phyloP scores from a whole-genome alignment of 148 eudicot species.

The Arctostaphylos glauca region DNA sequence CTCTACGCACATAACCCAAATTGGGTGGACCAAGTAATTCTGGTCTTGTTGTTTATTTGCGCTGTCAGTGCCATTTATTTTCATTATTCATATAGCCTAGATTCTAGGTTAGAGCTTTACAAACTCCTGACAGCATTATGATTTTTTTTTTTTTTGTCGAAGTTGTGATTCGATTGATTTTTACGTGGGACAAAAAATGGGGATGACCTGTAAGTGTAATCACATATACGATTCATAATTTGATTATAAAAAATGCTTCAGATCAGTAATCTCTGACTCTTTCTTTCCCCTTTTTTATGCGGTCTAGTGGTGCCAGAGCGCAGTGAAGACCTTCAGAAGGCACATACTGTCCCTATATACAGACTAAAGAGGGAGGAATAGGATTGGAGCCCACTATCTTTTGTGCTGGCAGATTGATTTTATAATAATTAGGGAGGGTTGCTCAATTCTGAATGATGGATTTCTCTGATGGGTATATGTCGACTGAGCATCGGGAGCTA shows the following conservation, averaged over 20 bases:
- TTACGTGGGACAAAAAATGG: not conserved
- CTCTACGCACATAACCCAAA: not conserved
- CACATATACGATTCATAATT: not conserved
- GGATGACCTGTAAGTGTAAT: not conserved
- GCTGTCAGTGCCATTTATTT: too few relatives aligned
- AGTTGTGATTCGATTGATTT: not conserved
- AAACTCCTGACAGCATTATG: not conserved
- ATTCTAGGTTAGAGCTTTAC: not conserved
- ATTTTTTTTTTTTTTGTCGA: too few relatives aligned
- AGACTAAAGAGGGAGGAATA: not conserved
- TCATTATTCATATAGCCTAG: not conserved
- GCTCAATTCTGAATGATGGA: slow-evolving; percentile 10
- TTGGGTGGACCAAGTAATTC: not conserved
- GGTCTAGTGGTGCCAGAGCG: not conserved
- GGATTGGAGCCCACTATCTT: not conserved
- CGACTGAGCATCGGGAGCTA: slow-evolving; percentile 18
- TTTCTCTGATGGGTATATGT: slow-evolving; percentile 14
- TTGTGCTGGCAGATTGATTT: not conserved
- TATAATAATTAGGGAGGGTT: not conserved
- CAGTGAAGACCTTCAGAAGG: not conserved
- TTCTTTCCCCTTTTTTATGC: not conserved
- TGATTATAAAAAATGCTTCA: not conserved
- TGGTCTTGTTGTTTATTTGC: not conserved
- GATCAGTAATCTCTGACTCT: not conserved
- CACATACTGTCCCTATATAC: not conserved